phyloP scores from a whole-genome alignment of 2,329 filamentous ascomycete genomes.

The Herpotrichia juniperi region DNA sequence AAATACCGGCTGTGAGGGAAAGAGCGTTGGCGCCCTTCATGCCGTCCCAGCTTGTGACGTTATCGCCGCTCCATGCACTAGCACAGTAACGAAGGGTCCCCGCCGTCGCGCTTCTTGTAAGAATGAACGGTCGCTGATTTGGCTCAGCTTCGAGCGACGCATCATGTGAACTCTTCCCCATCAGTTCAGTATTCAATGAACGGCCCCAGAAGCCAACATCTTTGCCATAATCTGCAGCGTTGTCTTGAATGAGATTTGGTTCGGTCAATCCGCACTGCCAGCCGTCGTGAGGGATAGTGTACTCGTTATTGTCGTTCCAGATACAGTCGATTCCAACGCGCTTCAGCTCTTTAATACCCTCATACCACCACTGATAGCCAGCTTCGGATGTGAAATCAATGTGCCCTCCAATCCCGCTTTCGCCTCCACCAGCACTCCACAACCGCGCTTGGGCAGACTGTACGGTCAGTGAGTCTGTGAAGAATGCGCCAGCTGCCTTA shows the following conservation, averaged over 20 bases:
- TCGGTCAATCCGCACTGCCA: slow-evolving; percentile 68
- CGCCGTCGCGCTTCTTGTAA: slow-evolving; percentile 73
- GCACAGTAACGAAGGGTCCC: slow-evolving; percentile 73
- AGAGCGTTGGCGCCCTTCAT: slow-evolving; percentile 76
- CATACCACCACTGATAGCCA: slow-evolving; percentile 74
- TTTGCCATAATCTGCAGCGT: slow-evolving; percentile 47
- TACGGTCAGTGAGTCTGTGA: slow-evolving; percentile 60
- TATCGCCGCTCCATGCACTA: slow-evolving; percentile 78
- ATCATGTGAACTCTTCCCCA: slow-evolving; percentile 73
- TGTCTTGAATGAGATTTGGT: slow-evolving; percentile 29
- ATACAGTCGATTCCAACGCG: slow-evolving; percentile 72
- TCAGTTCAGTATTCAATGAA: slow-evolving; percentile 71
- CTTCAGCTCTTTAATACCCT: slow-evolving; percentile 68
- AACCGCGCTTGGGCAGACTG: slow-evolving; percentile 65
- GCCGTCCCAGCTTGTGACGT: slow-evolving; percentile 74
- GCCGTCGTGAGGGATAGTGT: slow-evolving; percentile 68
- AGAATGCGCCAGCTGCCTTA: slow-evolving; percentile 65
- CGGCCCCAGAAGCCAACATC: slow-evolving; percentile 73
- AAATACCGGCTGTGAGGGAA: slow-evolving; percentile 71
- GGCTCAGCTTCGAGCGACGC: slow-evolving; percentile 66
- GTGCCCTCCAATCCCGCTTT: slow-evolving; percentile 72
- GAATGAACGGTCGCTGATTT: slow-evolving; percentile 67
- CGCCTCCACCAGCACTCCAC: slow-evolving; percentile 75
- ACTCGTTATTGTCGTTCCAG: slow-evolving; percentile 84
- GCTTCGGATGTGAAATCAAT: slow-evolving; percentile 74